These are phyloP conservation scores for Scedosporium aurantiacum DNA, from an alignment of 2,329 filamentous ascomycete species.

Conservation along the genomic window DNA sequence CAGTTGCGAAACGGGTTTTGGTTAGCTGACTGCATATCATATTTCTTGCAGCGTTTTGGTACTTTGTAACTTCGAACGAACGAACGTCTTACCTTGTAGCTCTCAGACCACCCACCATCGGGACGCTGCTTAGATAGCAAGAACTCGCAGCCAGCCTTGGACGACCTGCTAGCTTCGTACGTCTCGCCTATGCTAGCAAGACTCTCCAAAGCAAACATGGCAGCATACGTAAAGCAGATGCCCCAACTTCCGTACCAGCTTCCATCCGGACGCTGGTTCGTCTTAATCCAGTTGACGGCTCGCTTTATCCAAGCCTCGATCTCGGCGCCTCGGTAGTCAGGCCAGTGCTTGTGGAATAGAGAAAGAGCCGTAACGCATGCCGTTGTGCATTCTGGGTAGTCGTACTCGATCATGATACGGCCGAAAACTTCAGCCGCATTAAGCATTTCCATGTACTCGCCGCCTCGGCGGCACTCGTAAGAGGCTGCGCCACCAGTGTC, in stretches of 20 bases:
- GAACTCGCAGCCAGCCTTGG: conserved; percentile 73
- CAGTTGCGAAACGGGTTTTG: neutral
- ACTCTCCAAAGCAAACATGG: conserved; percentile 90
- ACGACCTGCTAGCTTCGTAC: conserved; percentile 60
- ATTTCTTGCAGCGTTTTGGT: too few relatives aligned
- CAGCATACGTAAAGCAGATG: conserved; percentile 95
- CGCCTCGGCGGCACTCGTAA: conserved; percentile 76
- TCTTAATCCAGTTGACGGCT: conserved; percentile 74
- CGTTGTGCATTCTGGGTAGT: conserved; percentile 96
- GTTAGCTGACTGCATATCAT: conserved; percentile 10
- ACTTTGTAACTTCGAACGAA: neutral
- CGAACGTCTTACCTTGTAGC: conserved; percentile 52
- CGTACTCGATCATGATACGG: conserved; percentile 96
- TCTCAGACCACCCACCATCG: conserved; percentile 96
- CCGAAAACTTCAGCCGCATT: conserved; percentile 97
- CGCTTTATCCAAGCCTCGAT: conserved; percentile 61
- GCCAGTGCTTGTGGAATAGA: conserved; percentile 71
- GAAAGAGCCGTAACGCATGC: conserved; percentile 82
- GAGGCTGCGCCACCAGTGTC: conserved; percentile 73
- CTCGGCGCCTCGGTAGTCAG: conserved; percentile 65
- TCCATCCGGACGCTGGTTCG: conserved; percentile 67
- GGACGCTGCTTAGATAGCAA: conserved; percentile 71
- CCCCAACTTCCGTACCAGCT: conserved; percentile 98
- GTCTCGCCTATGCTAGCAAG: conserved; percentile 72
- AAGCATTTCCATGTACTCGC: conserved; percentile 67